Evolutionary conservation across 192 early-diverging fungal genomes (phyloP).

Genomic region (Backusella luteola): DNA sequence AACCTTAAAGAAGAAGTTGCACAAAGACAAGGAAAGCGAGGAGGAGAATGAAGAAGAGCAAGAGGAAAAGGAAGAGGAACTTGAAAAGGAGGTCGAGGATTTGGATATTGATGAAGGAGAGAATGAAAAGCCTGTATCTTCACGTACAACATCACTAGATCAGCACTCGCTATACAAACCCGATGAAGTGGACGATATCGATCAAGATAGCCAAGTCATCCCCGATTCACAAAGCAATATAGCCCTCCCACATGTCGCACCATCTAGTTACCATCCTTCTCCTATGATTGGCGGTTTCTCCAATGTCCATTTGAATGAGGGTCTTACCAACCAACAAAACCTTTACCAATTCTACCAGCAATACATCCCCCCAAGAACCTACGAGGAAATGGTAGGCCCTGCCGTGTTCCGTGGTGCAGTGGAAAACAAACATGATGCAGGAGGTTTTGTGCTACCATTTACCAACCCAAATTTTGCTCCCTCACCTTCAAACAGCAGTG

Average conservation of each 20-base stretch:
- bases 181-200: not conserved
- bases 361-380: slow-evolving; percentile 27
- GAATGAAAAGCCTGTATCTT: not conserved
- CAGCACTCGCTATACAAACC: slow-evolving; percentile 7
- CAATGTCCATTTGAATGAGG: slow-evolving; percentile 7
- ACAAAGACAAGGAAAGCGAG: not conserved
- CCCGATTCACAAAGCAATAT: not conserved
- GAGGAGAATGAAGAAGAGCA: not conserved
- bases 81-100: not conserved
- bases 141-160: not conserved
- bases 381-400: slow-evolving; percentile 27
- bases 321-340: slow-evolving; percentile 26
- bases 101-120: not conserved
- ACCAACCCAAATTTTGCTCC: slow-evolving; percentile 11
- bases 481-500: not conserved
- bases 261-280: not conserved
- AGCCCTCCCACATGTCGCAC: not conserved
- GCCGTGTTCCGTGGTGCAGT: slow-evolving; percentile 23
- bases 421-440: slow-evolving; percentile 16
- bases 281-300: not conserved
- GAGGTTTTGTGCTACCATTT: slow-evolving; percentile 24
- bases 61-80: not conserved
- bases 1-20: too few species aligned
- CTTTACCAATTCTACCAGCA: slow-evolving; percentile 33
- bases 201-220: not conserved